Evolutionary conservation across 2,329 filamentous ascomycete genomes (phyloP), one percentile per base, ranked within the genome.

Genomic region (Fusarium pseudonygamai): DNA sequence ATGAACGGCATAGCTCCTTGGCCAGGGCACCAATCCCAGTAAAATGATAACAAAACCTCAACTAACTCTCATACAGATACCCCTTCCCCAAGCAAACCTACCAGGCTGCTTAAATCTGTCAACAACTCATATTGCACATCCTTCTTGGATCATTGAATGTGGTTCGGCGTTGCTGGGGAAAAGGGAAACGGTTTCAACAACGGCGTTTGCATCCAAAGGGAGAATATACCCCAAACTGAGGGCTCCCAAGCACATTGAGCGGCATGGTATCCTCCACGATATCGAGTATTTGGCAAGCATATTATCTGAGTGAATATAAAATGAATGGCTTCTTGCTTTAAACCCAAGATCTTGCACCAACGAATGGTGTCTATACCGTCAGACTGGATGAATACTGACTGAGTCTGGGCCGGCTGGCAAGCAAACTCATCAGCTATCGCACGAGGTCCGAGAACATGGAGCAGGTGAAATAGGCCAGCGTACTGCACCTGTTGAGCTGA

Each of bases 61-160:
- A 56, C 77, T 79, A 72, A 78, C 75, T 60, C 64, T 63, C 61
- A 55, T 56, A 24, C 80, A 95, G 93, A 76, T 95, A 91, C 87
- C 93, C 93, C 76, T 93, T 91, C 87, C 93, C 93, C 79, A 95
- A 96, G 88, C 90, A 95, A 84, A 86, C 89, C 75, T 96, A 94
- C 84, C 83, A 87, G 78, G 81, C 87, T 73, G 85, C 84, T 62
- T 83, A 79, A 77, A 75, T 65, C 52, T 57, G 61, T 72, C 52
- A 72, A 72, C 60, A 74, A 75, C 55, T 73, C 57, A 69, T 78
- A 69, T 78, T 78, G 64, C 72, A 76, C 74, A 71, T 58, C 72
- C 74, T 64, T 71, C 60, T 59, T 72, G 62, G 68, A 60, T 69
- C 72, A 73, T 71, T 72, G 75, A 78, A 75, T 75, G 72, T 77